These are phyloP conservation scores for Vaccinium vitisidaea DNA, from an alignment of 148 eudicot species.

Conservation along the genomic window DNA sequence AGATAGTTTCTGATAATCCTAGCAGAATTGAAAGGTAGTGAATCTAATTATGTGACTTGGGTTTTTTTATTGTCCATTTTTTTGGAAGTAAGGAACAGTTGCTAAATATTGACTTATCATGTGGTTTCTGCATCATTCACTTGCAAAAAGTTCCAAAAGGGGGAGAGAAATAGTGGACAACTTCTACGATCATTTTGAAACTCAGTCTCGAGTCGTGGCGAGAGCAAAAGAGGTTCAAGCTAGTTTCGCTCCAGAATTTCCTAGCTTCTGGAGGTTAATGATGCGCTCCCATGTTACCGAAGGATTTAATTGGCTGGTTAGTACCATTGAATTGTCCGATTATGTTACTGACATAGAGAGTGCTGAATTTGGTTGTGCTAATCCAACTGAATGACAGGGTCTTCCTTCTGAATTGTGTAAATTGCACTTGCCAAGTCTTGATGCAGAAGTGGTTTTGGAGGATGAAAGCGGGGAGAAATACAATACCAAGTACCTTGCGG, in stretches of 20 bases:
- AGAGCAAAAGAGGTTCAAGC: background rate
- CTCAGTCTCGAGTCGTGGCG: background rate
- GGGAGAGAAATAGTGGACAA: background rate
- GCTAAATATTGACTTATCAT: background rate
- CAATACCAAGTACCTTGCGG: conserved; percentile 12
- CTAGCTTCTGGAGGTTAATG: background rate
- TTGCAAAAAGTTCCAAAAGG: background rate
- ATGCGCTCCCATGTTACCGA: background rate
- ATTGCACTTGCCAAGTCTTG: conserved; percentile 13
- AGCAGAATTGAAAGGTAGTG: conserved; percentile 2
- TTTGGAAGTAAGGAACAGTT: background rate
- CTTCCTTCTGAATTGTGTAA: conserved; percentile 24
- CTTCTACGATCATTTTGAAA: background rate
- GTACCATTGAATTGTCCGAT: background rate
- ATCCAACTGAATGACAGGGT: conserved; percentile 16
- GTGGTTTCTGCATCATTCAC: background rate
- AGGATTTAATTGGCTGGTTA: background rate
- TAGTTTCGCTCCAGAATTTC: background rate
- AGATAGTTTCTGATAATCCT: conserved; percentile 6
- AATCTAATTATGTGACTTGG: background rate
- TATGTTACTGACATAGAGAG: background rate
- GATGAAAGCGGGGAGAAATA: conserved; percentile 22
- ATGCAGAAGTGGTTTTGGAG: conserved; percentile 12
- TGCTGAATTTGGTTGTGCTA: background rate
- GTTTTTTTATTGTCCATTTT: background rate